A percentile compares a stretch with the other conserved stretches of the same genome.
Evolutionary conservation across 306 rosid genomes (phyloP).

Genomic region (Lathyrus aphaca): DNA sequence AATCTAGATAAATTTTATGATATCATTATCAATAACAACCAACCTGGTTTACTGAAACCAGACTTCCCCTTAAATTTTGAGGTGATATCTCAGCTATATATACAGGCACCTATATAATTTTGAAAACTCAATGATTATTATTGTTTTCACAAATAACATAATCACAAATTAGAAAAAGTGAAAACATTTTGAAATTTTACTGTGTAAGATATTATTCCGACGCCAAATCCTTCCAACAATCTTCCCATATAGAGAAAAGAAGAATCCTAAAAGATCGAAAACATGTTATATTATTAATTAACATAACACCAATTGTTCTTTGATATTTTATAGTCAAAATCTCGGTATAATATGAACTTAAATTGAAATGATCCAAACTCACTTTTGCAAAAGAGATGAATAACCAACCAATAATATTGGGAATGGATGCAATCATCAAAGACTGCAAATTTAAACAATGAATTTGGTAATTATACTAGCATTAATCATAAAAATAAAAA

Average conservation of each 20-base stretch:
- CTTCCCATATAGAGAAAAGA: constrained; percentile 98
- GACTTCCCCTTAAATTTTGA: constrained; percentile 80
- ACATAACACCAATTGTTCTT: too few relatives aligned
- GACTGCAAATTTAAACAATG: constrained; percentile 63
- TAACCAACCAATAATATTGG: constrained; percentile 92
- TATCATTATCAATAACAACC: constrained; percentile 32
- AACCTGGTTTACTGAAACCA: constrained; percentile 93
- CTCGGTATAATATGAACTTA: background rate
- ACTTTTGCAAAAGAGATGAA: constrained; percentile 85
- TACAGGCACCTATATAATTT: constrained; percentile 72
- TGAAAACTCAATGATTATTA: constrained; percentile 34
- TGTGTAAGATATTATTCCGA: constrained; percentile 92
- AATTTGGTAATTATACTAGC: constrained; percentile 25
- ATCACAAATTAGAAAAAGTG: constrained; percentile 14
- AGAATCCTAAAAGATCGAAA: constrained; percentile 61
- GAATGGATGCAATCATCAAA: constrained; percentile 89
- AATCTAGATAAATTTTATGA: constrained; percentile 8
- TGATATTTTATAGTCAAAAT: background rate
- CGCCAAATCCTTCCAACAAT: constrained; percentile 97
- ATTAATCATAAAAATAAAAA: constrained; percentile 35
- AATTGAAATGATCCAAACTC: constrained; percentile 43
- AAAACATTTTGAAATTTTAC: constrained; percentile 44
- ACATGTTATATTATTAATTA: background rate
- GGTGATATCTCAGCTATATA: constrained; percentile 97
- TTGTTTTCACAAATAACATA: constrained; percentile 36